phyloP scores from a whole-genome alignment of 208 protist genomes.

The Trichomonas vaginalis region DNA sequence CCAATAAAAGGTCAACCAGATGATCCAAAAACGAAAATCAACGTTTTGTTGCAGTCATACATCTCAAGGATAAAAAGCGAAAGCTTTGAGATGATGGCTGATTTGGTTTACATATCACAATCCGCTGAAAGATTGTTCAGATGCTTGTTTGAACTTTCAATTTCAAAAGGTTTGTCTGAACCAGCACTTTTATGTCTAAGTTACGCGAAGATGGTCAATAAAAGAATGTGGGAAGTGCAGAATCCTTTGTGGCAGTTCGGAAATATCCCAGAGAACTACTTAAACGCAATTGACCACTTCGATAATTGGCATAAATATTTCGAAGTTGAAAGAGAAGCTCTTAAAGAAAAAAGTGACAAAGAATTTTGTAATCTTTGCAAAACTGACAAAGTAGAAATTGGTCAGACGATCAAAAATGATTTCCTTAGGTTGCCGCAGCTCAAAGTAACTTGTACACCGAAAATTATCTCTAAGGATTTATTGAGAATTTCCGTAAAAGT shows the following conservation, averaged over 20 bases:
- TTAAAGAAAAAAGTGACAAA: slow-evolving; percentile 65
- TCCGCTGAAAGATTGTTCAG: slow-evolving; percentile 51
- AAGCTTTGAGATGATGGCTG: slow-evolving; percentile 86
- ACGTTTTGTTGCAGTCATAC: slow-evolving; percentile 94
- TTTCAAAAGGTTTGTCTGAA: slow-evolving; percentile 79
- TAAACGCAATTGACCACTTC: background rate
- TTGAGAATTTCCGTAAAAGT: slow-evolving; percentile 81
- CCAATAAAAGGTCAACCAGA: slow-evolving; percentile 83
- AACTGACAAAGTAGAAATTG: slow-evolving; percentile 57
- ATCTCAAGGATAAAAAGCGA: slow-evolving; percentile 82
- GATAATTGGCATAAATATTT: slow-evolving; percentile 12
- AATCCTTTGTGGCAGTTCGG: slow-evolving; percentile 49
- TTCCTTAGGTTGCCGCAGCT: slow-evolving; percentile 63
- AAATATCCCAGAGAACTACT: background rate
- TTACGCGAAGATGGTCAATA: slow-evolving; percentile 78
- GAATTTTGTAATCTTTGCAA: slow-evolving; percentile 73
- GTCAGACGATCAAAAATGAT: slow-evolving; percentile 60
- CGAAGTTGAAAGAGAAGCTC: slow-evolving; percentile 51
- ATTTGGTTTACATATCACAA: slow-evolving; percentile 98
- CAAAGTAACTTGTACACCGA: slow-evolving; percentile 66
- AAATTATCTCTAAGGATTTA: slow-evolving; percentile 74
- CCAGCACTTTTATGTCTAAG: slow-evolving; percentile 65
- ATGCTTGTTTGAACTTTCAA: slow-evolving; percentile 76
- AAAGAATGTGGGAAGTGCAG: slow-evolving; percentile 83
- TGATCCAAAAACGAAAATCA: slow-evolving; percentile 78